Conservation (phyloP, 1,284 basidiomycete species). For the Irpex sp. region DNA sequence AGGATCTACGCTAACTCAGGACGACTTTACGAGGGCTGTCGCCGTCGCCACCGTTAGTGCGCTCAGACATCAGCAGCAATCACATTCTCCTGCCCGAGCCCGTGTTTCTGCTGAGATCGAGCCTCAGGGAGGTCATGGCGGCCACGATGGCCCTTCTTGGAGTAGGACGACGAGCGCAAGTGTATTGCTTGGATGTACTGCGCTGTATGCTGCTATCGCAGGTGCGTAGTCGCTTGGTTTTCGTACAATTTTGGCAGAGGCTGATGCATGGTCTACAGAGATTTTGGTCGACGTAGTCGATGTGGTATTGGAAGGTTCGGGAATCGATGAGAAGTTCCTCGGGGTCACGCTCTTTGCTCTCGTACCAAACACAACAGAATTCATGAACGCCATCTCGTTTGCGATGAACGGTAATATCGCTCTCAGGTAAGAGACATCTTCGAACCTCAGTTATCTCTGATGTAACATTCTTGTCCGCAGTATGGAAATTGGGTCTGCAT, state of each 20-base stretch:
- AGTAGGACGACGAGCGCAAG: constrained; percentile 83
- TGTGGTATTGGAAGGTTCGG: constrained; percentile 88
- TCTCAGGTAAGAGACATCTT: constrained; percentile 60
- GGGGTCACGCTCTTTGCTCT: constrained; percentile 96
- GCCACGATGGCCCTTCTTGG: constrained; percentile 97
- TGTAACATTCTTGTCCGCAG: constrained; percentile 37
- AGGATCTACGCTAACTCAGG: constrained; percentile 69
- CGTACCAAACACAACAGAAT: constrained; percentile 98
- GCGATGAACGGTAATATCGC: constrained; percentile 98
- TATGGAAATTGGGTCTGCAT: constrained; percentile 99
- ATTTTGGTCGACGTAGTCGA: constrained; percentile 95
- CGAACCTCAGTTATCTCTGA: constrained; percentile 3
- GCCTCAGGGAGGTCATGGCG: constrained; percentile 60
- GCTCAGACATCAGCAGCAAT: constrained; percentile 69
- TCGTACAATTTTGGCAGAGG: neutral
- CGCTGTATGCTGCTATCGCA: constrained; percentile 94
- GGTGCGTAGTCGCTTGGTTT: constrained; percentile 45
- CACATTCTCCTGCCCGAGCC: constrained; percentile 42
- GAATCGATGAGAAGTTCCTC: constrained; percentile 97
- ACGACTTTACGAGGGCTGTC: constrained; percentile 89
- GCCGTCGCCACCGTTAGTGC: constrained; percentile 89
- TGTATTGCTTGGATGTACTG: constrained; percentile 86
- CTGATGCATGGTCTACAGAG: constrained; percentile 46
- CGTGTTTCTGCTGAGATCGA: constrained; percentile 29
- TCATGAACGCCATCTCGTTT: constrained; percentile 99